These are phyloP conservation scores for Trifolium repens DNA, from an alignment of 306 rosid genomes.

Conservation along the genomic window DNA sequence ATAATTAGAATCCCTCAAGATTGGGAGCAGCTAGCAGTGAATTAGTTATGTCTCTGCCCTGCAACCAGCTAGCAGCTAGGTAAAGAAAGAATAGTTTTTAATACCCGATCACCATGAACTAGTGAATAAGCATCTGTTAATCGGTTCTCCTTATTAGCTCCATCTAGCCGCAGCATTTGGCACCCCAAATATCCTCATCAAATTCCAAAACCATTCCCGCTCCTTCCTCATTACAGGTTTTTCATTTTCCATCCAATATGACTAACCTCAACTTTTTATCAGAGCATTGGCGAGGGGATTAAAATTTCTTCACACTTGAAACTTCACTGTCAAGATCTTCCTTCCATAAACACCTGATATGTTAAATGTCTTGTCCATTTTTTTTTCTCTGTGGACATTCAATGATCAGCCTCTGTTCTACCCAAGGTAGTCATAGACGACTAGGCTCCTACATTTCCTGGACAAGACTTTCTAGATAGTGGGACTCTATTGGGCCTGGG, in stretches of 20 bases:
- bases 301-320: neutral
- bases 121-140: conserved; percentile 17
- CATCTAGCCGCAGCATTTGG: neutral
- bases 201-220: neutral
- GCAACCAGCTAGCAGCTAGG: conserved; percentile 19
- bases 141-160: conserved; percentile 4
- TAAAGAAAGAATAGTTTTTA: conserved; percentile 8
- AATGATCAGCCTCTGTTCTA: neutral
- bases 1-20: conserved; percentile 15
- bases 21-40: conserved; percentile 5
- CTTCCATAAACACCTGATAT: neutral
- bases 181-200: neutral
- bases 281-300: neutral
- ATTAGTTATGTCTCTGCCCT: neutral
- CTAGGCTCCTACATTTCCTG: neutral
- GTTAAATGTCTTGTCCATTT: neutral
- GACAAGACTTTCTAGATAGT: conserved; percentile 6
- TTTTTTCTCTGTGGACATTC: neutral
- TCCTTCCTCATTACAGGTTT: neutral
- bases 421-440: neutral
- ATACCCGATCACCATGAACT: neutral
- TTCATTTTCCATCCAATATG: neutral
- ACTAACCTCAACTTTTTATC: conserved; percentile 11
- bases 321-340: neutral
- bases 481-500: neutral